Evolutionary conservation across 768 basidiomycete genomes (phyloP).

Genomic region (Russula olivacea): DNA sequence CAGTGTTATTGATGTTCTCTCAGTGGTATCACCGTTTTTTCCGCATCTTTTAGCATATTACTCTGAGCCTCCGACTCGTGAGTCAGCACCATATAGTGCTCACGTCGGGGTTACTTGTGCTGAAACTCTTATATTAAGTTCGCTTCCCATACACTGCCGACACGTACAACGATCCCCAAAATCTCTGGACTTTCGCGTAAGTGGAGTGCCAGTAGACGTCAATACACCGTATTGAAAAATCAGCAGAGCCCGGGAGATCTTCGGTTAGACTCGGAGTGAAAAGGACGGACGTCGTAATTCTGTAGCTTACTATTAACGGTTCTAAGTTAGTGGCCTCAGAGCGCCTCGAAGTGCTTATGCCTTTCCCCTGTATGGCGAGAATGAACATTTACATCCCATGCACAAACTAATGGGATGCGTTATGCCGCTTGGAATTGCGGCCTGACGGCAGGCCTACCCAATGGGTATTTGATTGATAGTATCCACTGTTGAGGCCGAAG

Average conservation of each 20-base stretch:
- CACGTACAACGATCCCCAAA: constrained; percentile 60
- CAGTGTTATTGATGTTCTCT: background rate
- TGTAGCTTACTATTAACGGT: background rate
- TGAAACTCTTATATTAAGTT: constrained; percentile 32
- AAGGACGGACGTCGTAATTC: background rate
- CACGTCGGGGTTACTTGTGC: background rate
- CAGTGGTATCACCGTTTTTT: background rate
- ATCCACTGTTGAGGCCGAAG: background rate
- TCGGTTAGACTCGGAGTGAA: constrained; percentile 13
- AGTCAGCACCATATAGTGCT: background rate
- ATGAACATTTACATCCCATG: background rate
- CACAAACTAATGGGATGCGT: background rate
- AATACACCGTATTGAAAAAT: background rate
- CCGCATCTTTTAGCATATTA: constrained; percentile 11
- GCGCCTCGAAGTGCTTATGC: background rate
- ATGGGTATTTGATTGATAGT: background rate
- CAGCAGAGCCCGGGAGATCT: constrained; percentile 19
- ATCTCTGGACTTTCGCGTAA: constrained; percentile 53
- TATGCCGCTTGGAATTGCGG: too few relatives aligned
- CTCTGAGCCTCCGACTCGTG: constrained; percentile 19
- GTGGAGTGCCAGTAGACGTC: constrained; percentile 7
- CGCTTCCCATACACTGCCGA: constrained; percentile 56
- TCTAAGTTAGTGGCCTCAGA: background rate
- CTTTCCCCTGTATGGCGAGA: background rate
- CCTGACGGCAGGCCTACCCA: background rate